Evolutionary conservation across 345 rosid genomes (phyloP), one percentile per base, ranked within the genome.

Genomic region (Acer yangbiense): DNA sequence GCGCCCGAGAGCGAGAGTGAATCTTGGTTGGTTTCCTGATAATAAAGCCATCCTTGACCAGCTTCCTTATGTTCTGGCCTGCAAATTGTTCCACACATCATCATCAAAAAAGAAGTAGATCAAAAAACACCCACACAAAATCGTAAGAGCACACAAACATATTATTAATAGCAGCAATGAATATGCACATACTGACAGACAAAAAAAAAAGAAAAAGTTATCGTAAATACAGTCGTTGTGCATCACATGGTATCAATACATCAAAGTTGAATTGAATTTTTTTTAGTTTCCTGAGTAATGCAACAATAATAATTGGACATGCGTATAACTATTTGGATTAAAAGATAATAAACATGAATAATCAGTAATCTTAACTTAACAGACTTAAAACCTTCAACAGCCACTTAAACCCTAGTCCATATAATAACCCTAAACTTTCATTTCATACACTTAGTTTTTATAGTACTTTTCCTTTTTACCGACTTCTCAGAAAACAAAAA

Each of bases 21-120:
- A 95, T 95, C 92, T 95, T 93, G 0, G 99, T 93, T 73, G 98
- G 99, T 82, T 94, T 95, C 88, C 93, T 92, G 83, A 95, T 95
- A 82, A 95, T 89, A 81, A 93, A 95, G 29, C 98, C 98, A 89
- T 95, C 97, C 84, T 92, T 95, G 69, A 95, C 97, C 74, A 93
- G 86, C 89, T 93, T 95, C 94, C 98, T 90, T n/a, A 95, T 87
- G 82, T 92, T 95, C 78, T 89, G 98, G 65, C 98, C 98, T 95
- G 85, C 77, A 75, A 20, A 71, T 35, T 41, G 57, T 35, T 55
- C 46, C 10, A 16, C 21, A 67, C 21, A 39, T 18, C 12, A 32
- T 35, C 39, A 67, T 9, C 6, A 21, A 52, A 13, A 0, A 65
- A 32, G 27, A 29, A 1, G n/a, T 2, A 13, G 48, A 21, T 1